Base-by-base conservation (phyloP, 2,329 filamentous ascomycete species). In the Trichophaea hybrida region DNA sequence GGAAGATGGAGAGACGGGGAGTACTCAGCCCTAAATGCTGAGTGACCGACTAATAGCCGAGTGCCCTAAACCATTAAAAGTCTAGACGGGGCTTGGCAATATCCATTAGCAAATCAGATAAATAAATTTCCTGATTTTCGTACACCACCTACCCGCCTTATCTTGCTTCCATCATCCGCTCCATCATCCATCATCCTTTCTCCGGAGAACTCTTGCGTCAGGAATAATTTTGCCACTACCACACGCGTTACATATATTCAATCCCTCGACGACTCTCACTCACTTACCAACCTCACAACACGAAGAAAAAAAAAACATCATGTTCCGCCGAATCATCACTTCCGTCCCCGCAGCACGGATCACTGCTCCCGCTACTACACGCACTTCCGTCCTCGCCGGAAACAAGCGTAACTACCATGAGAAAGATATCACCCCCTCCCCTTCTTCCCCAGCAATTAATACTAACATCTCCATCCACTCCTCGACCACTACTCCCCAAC, bases 401-500 rank as follows among this genome's bases (percentile, higher is more conserved):
- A 24, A 24, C 24, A 44, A 44, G 15, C 50, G 50, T 31, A 59
- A 38, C 52, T 69, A 69, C 40, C 68, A 69, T 50, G 68, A 69
- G 62, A 69, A 69, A 69, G 68, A 69, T 69, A 68, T 66, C 67
- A 64, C 55, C 33, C 31, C 17, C 40, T 4, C 24, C 24, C 35
- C 10, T 37, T 38, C 35, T 33, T 32, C 51, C 24, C 5, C 10
- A 38, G 51, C 51, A 5, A 32, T 46, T 37, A 7, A 5, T 40
- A 12, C 51, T 34, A 17, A 13, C 43, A 44, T 44, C 59, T 40
- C 52, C 38, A 43, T 49, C 34, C 15, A 68, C 67, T 86, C 66
- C 78, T 94, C 66, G 88, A 94, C 73, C 88, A 91, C 75, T 91
- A 91, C 75, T 86, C 80, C 73, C 80, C 73, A 79, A 80, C 68